phyloP scores from a whole-genome alignment of 768 basidiomycete genomes.

The Xerocomellus amylosporus region DNA sequence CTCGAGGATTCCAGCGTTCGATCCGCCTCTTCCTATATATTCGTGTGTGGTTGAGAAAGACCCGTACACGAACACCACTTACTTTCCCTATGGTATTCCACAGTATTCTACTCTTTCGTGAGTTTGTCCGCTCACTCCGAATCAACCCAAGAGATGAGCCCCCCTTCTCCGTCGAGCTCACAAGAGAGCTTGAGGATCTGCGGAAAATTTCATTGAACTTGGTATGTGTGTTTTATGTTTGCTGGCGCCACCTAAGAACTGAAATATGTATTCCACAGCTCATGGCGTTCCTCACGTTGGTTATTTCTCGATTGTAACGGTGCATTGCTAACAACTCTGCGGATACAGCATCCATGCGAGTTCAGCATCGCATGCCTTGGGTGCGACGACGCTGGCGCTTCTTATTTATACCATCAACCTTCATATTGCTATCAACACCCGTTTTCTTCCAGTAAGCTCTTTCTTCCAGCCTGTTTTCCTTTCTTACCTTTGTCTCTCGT shows the following conservation, averaged over 20 bases:
- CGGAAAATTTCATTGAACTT: conserved; percentile 23
- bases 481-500: background rate
- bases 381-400: conserved; percentile 23
- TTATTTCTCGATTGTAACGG: background rate
- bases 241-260: background rate
- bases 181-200: conserved; percentile 20
- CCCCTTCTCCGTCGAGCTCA: conserved; percentile 11
- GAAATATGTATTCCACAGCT: conserved; percentile 17
- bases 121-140: background rate
- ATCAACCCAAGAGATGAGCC: background rate
- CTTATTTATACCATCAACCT: conserved; percentile 31
- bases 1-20: background rate
- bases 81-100: conserved; percentile 9
- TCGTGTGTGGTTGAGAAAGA: background rate
- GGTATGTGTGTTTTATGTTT: conserved; percentile 6
- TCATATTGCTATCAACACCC: conserved; percentile 18
- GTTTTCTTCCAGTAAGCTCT: conserved; percentile 18
- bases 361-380: conserved; percentile 18
- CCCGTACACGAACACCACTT: background rate
- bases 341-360: conserved; percentile 20
- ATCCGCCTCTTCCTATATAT: conserved; percentile 9
- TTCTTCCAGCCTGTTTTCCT: background rate
- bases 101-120: background rate
- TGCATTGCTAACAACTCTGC: background rate
- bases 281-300: conserved; percentile 28